These are phyloP conservation scores for Metschnikowia sp. DNA, from an alignment of 805 yeast genomes.

Conservation along the genomic window DNA sequence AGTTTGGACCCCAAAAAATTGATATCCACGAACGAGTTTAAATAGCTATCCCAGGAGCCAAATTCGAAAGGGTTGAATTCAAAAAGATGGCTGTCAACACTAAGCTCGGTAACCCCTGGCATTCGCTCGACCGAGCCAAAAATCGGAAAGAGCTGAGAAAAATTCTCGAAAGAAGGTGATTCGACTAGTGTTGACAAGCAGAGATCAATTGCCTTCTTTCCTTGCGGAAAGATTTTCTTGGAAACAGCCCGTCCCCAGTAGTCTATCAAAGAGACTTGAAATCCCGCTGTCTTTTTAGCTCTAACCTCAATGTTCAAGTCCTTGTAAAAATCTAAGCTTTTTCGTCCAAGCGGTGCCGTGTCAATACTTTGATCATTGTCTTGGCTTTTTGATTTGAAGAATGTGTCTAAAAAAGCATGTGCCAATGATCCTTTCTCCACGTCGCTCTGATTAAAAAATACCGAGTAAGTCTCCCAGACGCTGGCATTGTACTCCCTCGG, in stretches of 20 bases:
- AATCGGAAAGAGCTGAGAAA: slow-evolving; percentile 49
- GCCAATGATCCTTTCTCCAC: slow-evolving; percentile 7
- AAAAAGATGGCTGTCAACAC: slow-evolving; percentile 42
- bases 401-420: slow-evolving; percentile 5
- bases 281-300: slow-evolving; percentile 50
- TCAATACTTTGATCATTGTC: neutral
- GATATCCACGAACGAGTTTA: slow-evolving; percentile 47
- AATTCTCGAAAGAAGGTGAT: slow-evolving; percentile 33
- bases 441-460: slow-evolving; percentile 2
- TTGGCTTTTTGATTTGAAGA: slow-evolving; percentile 5
- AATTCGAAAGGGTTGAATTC: slow-evolving; percentile 66
- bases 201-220: slow-evolving; percentile 31
- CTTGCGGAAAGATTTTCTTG: slow-evolving; percentile 40
- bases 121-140: slow-evolving; percentile 40
- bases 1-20: slow-evolving; percentile 52
- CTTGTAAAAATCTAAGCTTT: slow-evolving; percentile 39
- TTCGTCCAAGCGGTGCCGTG: neutral
- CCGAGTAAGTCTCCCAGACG: slow-evolving; percentile 27
- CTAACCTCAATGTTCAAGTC: slow-evolving; percentile 53
- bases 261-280: slow-evolving; percentile 57
- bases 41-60: slow-evolving; percentile 59
- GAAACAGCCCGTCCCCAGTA: slow-evolving; percentile 67
- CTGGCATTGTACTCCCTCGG: slow-evolving; percentile 68
- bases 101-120: slow-evolving; percentile 28
- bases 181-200: slow-evolving; percentile 36